phyloP scores from a whole-genome alignment of 2,329 filamentous ascomycete genomes.

The Aspergillus chevalieri region DNA sequence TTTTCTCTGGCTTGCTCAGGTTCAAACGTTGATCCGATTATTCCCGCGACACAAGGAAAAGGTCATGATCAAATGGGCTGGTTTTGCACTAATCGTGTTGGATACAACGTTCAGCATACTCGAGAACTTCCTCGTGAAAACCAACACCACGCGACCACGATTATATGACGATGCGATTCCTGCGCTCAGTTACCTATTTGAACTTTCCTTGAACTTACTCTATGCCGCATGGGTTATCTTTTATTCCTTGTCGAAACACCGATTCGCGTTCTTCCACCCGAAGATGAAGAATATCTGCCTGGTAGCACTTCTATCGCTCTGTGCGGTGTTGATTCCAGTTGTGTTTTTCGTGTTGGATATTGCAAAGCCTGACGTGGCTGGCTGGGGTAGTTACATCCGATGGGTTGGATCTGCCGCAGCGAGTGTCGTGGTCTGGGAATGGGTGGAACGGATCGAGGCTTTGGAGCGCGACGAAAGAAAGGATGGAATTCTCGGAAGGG shows the following conservation, averaged over 20 bases:
- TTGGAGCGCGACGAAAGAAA: slow-evolving; percentile 89
- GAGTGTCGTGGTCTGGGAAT: slow-evolving; percentile 97
- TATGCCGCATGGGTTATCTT: slow-evolving; percentile 94
- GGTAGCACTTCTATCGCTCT: slow-evolving; percentile 69
- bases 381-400: slow-evolving; percentile 90
- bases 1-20: slow-evolving; percentile 94
- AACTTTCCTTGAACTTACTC: slow-evolving; percentile 75
- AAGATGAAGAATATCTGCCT: slow-evolving; percentile 85
- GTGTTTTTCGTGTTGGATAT: slow-evolving; percentile 93
- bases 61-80: slow-evolving; percentile 97
- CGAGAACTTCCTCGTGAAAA: slow-evolving; percentile 69
- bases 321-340: slow-evolving; percentile 79
- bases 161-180: slow-evolving; percentile 86
- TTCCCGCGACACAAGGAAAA: slow-evolving; percentile 97
- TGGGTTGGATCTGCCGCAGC: slow-evolving; percentile 95
- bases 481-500: slow-evolving; percentile 81
- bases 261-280: slow-evolving; percentile 83
- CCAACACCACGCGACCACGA: slow-evolving; percentile 50
- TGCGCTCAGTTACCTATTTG: slow-evolving; percentile 83
- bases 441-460: slow-evolving; percentile 91
- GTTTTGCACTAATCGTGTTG: slow-evolving; percentile 84
- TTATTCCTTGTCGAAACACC: slow-evolving; percentile 84
- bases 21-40: slow-evolving; percentile 89
- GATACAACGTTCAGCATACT: slow-evolving; percentile 87
- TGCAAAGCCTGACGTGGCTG: slow-evolving; percentile 73